Conservation (phyloP, 1,139 yeast genomes). For the Candida sanyaensis region DNA sequence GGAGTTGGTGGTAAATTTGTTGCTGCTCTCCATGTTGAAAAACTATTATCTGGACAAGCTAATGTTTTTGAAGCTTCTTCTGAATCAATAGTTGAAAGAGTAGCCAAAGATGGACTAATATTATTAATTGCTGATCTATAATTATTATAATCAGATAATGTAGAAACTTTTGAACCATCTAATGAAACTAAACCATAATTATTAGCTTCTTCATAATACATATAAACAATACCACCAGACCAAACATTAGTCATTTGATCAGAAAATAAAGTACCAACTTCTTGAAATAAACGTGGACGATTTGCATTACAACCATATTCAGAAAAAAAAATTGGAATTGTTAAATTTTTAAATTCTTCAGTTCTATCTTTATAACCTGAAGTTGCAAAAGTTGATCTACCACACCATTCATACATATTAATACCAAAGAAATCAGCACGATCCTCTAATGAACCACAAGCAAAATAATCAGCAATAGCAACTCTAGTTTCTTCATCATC, state of each 20-base stretch:
- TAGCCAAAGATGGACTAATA: slow-evolving; percentile 36
- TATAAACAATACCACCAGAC: slow-evolving; percentile 92
- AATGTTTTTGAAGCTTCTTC: slow-evolving; percentile 25
- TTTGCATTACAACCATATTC: slow-evolving; percentile 80
- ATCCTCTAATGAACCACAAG: slow-evolving; percentile 66
- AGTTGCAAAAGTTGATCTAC: slow-evolving; percentile 61
- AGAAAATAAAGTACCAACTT: slow-evolving; percentile 55
- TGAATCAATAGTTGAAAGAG: slow-evolving; percentile 14
- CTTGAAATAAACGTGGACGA: slow-evolving; percentile 65
- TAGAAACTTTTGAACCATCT: slow-evolving; percentile 34
- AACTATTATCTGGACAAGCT: slow-evolving; percentile 40
- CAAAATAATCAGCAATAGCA: slow-evolving; percentile 79
- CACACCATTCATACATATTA: slow-evolving; percentile 93
- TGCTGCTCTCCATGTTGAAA: slow-evolving; percentile 41
- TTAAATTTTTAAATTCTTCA: slow-evolving; percentile 58
- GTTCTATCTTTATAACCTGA: slow-evolving; percentile 74
- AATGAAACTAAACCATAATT: slow-evolving; percentile 76
- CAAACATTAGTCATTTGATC: slow-evolving; percentile 59
- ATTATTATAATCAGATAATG: slow-evolving; percentile 48
- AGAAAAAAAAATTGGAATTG: slow-evolving; percentile 82
- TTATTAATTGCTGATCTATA: slow-evolving; percentile 60
- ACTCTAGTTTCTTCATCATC: slow-evolving; percentile 72
- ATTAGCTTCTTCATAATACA: slow-evolving; percentile 83
- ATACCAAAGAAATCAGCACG: slow-evolving; percentile 90
- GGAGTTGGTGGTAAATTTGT: slow-evolving; percentile 48